Conservation (phyloP, 371 early-diverging fungal genomes). For the Rhizopus arrhizus region DNA sequence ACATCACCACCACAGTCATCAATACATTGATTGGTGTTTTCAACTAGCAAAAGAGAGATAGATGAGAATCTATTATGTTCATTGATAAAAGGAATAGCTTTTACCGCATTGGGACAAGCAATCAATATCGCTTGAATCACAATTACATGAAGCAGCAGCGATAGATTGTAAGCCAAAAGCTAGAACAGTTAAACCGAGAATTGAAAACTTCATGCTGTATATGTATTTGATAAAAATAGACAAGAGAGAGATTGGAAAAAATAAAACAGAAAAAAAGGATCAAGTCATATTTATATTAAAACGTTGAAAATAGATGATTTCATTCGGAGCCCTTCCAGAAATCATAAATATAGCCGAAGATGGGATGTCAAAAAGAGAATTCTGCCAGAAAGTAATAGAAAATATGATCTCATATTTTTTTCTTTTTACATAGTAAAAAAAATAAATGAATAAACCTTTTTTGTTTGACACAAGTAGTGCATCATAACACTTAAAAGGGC, state of each 20-base stretch:
- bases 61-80: slow-evolving; percentile 4
- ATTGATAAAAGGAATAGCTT: background rate
- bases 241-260: background rate
- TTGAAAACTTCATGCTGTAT: slow-evolving; percentile 18
- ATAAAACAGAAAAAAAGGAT: background rate
- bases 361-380: too few species aligned
- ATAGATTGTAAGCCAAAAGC: slow-evolving; percentile 13
- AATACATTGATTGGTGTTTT: slow-evolving; percentile 21
- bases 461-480: too few species aligned
- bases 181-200: slow-evolving; percentile 18
- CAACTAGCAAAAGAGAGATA: slow-evolving; percentile 9
- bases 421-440: too few species aligned
- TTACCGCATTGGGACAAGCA: slow-evolving; percentile 25
- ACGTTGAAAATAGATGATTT: background rate
- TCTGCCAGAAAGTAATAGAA: too few species aligned
- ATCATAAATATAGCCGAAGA: too few species aligned
- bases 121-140: slow-evolving; percentile 7
- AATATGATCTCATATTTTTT: too few species aligned
- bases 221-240: background rate
- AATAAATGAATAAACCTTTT: too few species aligned
- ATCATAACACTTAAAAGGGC: too few species aligned
- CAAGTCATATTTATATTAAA: too few species aligned
- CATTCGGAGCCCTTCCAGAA: background rate
- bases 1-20: slow-evolving; percentile 15
- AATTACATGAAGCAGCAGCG: slow-evolving; percentile 14